Conservation (phyloP, 108 stramenopile genomes). For the Discostella pseudostelligera region DNA sequence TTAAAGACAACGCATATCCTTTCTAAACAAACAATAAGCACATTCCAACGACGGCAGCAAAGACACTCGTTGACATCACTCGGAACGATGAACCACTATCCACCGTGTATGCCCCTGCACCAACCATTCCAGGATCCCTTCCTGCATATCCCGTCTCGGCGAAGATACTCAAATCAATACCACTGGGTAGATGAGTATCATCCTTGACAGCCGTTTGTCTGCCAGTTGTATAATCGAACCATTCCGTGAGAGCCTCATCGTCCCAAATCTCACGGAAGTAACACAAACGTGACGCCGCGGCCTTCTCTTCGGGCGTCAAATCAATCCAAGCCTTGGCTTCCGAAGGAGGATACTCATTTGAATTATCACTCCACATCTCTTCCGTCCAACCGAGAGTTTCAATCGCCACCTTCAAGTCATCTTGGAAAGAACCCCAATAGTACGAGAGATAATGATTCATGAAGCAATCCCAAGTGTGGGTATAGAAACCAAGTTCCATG, state of each 20-base stretch:
- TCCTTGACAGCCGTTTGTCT: slow-evolving; percentile 19
- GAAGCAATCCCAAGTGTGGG: slow-evolving; percentile 55
- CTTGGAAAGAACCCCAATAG: slow-evolving; percentile 47
- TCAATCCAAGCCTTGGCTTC: slow-evolving; percentile 43
- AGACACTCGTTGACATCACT: no score
- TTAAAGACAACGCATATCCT: no score
- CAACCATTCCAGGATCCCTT: slow-evolving; percentile 1
- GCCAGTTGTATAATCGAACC: slow-evolving; percentile 18
- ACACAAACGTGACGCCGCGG: slow-evolving; percentile 44
- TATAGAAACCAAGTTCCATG: slow-evolving; percentile 49
- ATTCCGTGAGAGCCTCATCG: slow-evolving; percentile 16
- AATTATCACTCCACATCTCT: slow-evolving; percentile 33
- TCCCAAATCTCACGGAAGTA: slow-evolving; percentile 58
- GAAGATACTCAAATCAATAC: slow-evolving; percentile 37
- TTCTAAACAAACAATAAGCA: no score
- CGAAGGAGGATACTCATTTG: slow-evolving; percentile 11
- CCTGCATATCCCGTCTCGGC: slow-evolving; percentile 6
- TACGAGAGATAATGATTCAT: slow-evolving; percentile 56
- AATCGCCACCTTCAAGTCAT: slow-evolving; percentile 28
- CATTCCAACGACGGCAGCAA: no score
- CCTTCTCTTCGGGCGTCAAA: slow-evolving; percentile 42
- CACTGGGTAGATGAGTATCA: slow-evolving; percentile 20
- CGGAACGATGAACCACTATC: slow-evolving; percentile 7
- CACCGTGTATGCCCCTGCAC: slow-evolving; percentile 3
- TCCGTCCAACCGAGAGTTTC: slow-evolving; percentile 49